These are phyloP conservation scores for Globisporangium perplexum DNA, from an alignment of 352 stramenopile species.

Conservation along the genomic window DNA sequence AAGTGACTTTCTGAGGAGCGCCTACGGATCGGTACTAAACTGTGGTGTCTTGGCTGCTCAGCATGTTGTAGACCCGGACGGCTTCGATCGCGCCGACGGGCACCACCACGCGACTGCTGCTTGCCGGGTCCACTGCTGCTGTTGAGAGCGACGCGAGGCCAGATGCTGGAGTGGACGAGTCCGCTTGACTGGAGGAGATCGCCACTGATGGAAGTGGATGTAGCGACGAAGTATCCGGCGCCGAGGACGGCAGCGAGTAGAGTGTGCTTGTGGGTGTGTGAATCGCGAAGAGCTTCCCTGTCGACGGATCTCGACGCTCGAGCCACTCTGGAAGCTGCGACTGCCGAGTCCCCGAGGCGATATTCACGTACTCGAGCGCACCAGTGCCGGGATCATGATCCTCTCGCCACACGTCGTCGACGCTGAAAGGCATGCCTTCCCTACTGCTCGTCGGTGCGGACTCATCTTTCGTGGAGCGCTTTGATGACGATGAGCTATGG, in stretches of 20 bases:
- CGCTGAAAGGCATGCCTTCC: constrained; percentile 1
- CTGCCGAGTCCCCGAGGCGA: constrained; percentile 7
- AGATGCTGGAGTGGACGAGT: constrained; percentile 1
- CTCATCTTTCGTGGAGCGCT: not conserved
- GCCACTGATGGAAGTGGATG: not conserved
- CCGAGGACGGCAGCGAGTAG: not conserved
- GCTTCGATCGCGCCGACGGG: constrained; percentile 22
- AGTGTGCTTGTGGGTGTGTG: constrained; percentile 14
- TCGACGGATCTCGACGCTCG: constrained; percentile 2
- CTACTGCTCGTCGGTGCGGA: not conserved
- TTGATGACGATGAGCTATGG: not conserved
- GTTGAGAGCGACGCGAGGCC: not conserved
- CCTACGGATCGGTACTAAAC: not conserved
- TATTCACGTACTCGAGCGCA: constrained; percentile 9
- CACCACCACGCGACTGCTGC: constrained; percentile 3
- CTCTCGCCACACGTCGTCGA: constrained; percentile 11
- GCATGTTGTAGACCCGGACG: constrained; percentile 17
- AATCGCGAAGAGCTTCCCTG: constrained; percentile 13
- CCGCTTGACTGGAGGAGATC: not conserved
- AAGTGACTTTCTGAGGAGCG: too few species aligned
- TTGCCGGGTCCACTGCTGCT: not conserved
- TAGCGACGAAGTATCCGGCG: not conserved
- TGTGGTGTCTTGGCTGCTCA: constrained; percentile 2
- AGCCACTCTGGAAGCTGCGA: constrained; percentile 13
- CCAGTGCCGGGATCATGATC: not conserved